These are phyloP conservation scores for Ciborinia camelliae DNA, from an alignment of 2,329 filamentous ascomycete genomes.

Conservation along the genomic window DNA sequence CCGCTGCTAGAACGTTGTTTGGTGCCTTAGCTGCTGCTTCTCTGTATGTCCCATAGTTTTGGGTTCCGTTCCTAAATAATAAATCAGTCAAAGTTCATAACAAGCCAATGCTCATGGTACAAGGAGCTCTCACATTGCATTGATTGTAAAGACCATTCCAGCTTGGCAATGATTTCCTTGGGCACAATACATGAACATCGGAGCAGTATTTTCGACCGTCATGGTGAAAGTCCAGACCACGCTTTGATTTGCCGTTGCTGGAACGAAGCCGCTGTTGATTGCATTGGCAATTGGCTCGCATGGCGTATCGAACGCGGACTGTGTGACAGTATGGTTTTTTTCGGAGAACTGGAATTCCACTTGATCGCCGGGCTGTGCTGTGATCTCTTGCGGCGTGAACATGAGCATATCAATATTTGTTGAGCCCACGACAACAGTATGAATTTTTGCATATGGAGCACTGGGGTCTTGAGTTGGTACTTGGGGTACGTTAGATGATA, in stretches of 20 bases:
- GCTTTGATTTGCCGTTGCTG: constrained; percentile 56
- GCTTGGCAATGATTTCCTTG: constrained; percentile 69
- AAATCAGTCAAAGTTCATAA: background rate
- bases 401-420: constrained; percentile 44
- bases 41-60: constrained; percentile 11
- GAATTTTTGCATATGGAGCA: constrained; percentile 38
- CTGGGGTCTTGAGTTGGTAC: background rate
- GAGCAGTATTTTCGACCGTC: constrained; percentile 63
- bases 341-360: constrained; percentile 65
- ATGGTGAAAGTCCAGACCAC: constrained; percentile 57
- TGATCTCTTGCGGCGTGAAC: constrained; percentile 65
- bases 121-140: constrained; percentile 29
- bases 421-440: constrained; percentile 62
- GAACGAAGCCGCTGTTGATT: constrained; percentile 55
- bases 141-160: constrained; percentile 43
- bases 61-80: constrained; percentile 2
- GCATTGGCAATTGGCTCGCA: constrained; percentile 60
- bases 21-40: constrained; percentile 1
- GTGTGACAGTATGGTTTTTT: constrained; percentile 75
- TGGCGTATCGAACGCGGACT: constrained; percentile 69
- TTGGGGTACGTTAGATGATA: background rate
- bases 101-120: too few relatives aligned
- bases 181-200: constrained; percentile 77
- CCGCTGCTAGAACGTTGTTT: background rate
- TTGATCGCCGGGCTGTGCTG: constrained; percentile 57